These are phyloP conservation scores for Stramenopiles sp. DNA, from an alignment of 352 stramenopile genomes.

Conservation along the genomic window DNA sequence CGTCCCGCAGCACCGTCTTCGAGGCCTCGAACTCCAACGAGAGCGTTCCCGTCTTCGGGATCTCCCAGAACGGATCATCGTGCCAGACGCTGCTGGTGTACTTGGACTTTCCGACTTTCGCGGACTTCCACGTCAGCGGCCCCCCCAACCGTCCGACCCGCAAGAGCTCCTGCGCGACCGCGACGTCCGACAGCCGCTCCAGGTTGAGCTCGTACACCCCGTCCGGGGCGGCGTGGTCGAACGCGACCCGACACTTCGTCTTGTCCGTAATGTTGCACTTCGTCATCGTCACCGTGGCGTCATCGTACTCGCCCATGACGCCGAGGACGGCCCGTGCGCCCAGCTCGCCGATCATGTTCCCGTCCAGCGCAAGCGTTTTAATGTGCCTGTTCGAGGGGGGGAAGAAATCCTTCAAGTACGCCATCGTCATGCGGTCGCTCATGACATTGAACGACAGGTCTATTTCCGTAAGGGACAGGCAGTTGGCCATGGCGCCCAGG, in stretches of 20 bases:
- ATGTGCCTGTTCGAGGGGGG: neutral
- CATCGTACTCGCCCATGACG: neutral
- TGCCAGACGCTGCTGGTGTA: neutral
- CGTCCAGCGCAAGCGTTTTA: neutral
- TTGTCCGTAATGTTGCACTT: neutral
- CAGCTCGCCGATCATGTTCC: neutral
- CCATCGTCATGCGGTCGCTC: neutral
- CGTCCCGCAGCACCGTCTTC: neutral
- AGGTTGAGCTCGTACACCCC: neutral
- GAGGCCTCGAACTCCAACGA: neutral
- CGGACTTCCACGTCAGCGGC: neutral
- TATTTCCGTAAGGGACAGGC: neutral
- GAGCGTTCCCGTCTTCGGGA: neutral
- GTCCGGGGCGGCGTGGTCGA: neutral
- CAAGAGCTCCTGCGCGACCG: neutral
- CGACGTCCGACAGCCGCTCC: neutral
- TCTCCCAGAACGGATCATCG: neutral
- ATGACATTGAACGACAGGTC: neutral
- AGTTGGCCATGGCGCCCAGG: neutral
- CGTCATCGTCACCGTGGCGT: neutral
- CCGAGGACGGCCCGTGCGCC: neutral
- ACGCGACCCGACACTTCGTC: neutral
- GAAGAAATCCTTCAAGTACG: neutral
- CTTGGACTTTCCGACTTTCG: neutral
- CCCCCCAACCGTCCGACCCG: neutral